Evolutionary conservation across 2,329 filamentous ascomycete genomes (phyloP).

Genomic region (Hymenoscyphus scutula): DNA sequence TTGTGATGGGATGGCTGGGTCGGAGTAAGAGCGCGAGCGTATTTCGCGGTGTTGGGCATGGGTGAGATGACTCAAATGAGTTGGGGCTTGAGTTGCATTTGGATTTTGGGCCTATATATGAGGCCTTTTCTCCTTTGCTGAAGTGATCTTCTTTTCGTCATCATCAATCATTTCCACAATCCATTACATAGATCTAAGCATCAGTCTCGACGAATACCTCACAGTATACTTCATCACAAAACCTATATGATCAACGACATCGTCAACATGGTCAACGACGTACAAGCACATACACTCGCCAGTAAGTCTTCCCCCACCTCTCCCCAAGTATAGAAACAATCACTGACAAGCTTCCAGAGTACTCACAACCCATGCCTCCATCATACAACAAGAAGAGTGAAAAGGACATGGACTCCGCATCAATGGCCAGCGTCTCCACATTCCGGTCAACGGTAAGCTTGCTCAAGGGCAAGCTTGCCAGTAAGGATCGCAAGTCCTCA

Average conservation of each 20-base stretch:
- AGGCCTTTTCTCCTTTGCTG: background rate
- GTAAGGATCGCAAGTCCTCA: conserved; percentile 17
- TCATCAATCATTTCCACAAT: background rate
- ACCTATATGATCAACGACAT: too few species aligned
- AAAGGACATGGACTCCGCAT: conserved; percentile 23
- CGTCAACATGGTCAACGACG: background rate
- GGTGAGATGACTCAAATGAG: conserved; percentile 3
- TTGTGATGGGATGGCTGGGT: background rate
- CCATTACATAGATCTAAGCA: background rate
- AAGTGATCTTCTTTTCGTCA: background rate
- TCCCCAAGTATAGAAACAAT: conserved; percentile 14
- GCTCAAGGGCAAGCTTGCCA: conserved; percentile 25
- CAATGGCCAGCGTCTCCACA: conserved; percentile 29
- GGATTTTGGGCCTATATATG: background rate
- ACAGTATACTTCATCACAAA: background rate
- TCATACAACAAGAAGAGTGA: conserved; percentile 25
- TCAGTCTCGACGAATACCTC: background rate
- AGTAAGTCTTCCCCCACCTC: background rate
- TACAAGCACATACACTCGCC: background rate
- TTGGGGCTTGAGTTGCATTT: background rate
- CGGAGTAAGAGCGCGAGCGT: background rate
- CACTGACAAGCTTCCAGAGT: conserved; percentile 27
- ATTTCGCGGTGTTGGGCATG: background rate
- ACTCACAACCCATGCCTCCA: conserved; percentile 21
- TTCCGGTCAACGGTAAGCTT: conserved; percentile 30